These are phyloP conservation scores for Cutaneotrichosporon cyanovorans DNA, from an alignment of 1,284 basidiomycete species.

Conservation along the genomic window DNA sequence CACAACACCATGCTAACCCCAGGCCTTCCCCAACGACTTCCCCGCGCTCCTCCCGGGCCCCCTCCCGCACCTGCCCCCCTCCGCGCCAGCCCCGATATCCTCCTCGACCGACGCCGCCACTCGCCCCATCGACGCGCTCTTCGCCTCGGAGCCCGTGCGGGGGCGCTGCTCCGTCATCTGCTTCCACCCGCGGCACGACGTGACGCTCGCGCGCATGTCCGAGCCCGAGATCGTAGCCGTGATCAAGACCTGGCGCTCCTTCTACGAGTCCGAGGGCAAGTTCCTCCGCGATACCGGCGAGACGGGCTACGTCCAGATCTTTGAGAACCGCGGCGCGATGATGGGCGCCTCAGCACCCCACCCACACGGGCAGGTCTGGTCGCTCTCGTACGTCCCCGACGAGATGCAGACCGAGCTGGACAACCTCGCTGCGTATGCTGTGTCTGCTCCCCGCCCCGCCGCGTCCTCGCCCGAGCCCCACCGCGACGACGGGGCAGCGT, in stretches of 20 bases:
- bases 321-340: conserved; percentile 90
- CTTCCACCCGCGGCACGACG: conserved; percentile 82
- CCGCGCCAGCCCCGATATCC: conserved; percentile 46
- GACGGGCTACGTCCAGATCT: conserved; percentile 75
- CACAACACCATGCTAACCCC: no score
- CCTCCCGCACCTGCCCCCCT: conserved; percentile 4
- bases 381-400: conserved; percentile 65
- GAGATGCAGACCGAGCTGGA: conserved; percentile 60
- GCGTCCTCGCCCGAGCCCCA: conserved; percentile 48
- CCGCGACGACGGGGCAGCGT: conserved; percentile 53
- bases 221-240: conserved; percentile 60
- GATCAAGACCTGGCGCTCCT: conserved; percentile 66
- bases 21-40: conserved; percentile 74
- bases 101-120: conserved; percentile 36
- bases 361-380: conserved; percentile 91
- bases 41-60: conserved; percentile 62
- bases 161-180: conserved; percentile 85
- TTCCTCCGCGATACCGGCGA: conserved; percentile 23
- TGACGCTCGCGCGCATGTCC: conserved; percentile 73
- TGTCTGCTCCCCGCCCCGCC: neutral
- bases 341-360: conserved; percentile 98
- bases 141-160: conserved; percentile 63
- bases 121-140: conserved; percentile 52
- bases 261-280: conserved; percentile 58
- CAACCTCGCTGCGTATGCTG: conserved; percentile 55